These are phyloP conservation scores for Cyberlindnera lachancei DNA, from an alignment of 805 yeast genomes.

Conservation along the genomic window DNA sequence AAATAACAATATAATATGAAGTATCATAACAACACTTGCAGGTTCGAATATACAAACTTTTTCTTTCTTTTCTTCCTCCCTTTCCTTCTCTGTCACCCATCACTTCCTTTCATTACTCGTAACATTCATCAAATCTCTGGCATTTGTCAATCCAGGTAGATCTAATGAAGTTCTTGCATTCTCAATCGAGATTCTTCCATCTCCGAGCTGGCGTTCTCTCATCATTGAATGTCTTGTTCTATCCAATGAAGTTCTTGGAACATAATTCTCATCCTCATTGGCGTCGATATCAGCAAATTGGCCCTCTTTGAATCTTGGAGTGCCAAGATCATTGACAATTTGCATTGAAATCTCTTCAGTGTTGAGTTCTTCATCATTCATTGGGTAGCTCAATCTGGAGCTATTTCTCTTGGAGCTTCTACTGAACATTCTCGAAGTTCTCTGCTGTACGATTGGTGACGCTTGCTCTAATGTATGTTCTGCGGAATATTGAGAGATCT, in stretches of 20 bases:
- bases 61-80: background rate
- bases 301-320: slow-evolving; percentile 19
- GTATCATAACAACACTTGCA: too few species aligned
- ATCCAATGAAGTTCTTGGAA: slow-evolving; percentile 30
- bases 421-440: slow-evolving; percentile 33
- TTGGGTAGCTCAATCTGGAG: slow-evolving; percentile 13
- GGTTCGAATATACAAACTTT: too few species aligned
- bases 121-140: slow-evolving; percentile 25
- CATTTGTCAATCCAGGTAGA: slow-evolving; percentile 33
- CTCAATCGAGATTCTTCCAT: slow-evolving; percentile 30
- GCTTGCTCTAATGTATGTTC: slow-evolving; percentile 25
- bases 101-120: slow-evolving; percentile 7
- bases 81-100: background rate
- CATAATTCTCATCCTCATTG: slow-evolving; percentile 3
- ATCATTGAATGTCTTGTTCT: slow-evolving; percentile 30
- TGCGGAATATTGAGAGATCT: slow-evolving; percentile 38
- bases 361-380: slow-evolving; percentile 22
- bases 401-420: slow-evolving; percentile 24
- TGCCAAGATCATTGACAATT: slow-evolving; percentile 19
- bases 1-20: too few species aligned
- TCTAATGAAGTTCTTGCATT: slow-evolving; percentile 34
- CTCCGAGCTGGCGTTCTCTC: slow-evolving; percentile 28
- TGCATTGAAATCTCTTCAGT: slow-evolving; percentile 35
- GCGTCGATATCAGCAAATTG: slow-evolving; percentile 1
- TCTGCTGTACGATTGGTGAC: slow-evolving; percentile 16